Percentiles rank a stretch among this genome's conserved stretches.
Conservation (phyloP, 208 protist genomes). For the Leishmania amazonensis region DNA sequence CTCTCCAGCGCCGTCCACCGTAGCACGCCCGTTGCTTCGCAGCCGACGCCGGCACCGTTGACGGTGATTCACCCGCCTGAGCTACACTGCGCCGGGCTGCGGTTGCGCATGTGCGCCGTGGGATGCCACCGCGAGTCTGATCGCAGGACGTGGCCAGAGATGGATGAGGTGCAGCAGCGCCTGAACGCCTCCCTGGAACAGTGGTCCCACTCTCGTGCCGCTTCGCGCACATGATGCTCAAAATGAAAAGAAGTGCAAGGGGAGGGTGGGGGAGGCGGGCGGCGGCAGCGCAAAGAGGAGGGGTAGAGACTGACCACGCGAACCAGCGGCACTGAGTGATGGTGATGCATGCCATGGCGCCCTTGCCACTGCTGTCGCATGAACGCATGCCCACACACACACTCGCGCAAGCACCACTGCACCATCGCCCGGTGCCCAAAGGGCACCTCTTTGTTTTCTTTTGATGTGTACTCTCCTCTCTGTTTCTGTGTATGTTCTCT, state of each 20-base stretch:
- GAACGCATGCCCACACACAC: background rate
- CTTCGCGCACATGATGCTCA: background rate
- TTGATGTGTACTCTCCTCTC: background rate
- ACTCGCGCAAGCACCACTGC: background rate
- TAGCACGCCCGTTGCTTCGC: background rate
- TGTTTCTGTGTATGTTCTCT: background rate
- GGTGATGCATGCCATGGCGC: background rate
- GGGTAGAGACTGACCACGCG: background rate
- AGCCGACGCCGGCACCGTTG: background rate
- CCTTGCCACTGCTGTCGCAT: background rate
- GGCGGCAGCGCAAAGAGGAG: background rate
- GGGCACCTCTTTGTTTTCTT: background rate
- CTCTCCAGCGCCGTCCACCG: conserved; percentile 10
- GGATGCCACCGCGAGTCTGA: conserved; percentile 31
- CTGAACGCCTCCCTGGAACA: conserved; percentile 43
- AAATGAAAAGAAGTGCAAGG: background rate
- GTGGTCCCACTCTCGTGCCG: conserved; percentile 10
- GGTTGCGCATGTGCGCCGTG: conserved; percentile 57
- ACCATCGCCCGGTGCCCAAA: background rate
- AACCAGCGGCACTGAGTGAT: background rate
- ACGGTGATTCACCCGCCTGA: conserved; percentile 51
- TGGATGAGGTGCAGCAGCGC: conserved; percentile 49
- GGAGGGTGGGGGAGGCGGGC: too few species aligned
- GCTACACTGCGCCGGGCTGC: conserved; percentile 71
- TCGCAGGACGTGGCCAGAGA: conserved; percentile 27